These are phyloP conservation scores for Ophiostoma triangulosporum DNA, from an alignment of 2,329 filamentous ascomycete species.

Conservation along the genomic window DNA sequence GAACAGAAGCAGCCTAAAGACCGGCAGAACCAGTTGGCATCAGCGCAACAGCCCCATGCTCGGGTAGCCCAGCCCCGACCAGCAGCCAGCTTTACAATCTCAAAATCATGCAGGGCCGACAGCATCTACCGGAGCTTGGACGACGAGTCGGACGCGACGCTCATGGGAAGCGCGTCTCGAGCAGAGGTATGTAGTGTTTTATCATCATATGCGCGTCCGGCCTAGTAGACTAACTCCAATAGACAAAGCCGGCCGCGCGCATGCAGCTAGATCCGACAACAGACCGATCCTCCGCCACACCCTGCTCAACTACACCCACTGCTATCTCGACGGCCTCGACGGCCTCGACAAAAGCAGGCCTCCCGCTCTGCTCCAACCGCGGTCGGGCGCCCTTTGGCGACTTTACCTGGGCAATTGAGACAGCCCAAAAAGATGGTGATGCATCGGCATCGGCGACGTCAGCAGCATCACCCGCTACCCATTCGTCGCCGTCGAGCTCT, in stretches of 20 bases:
- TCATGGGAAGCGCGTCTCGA: background rate
- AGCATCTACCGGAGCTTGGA: constrained; percentile 9
- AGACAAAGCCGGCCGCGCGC: background rate
- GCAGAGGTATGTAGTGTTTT: background rate
- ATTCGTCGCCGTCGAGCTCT: background rate
- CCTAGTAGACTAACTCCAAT: background rate
- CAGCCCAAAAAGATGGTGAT: constrained; percentile 6
- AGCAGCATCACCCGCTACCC: background rate
- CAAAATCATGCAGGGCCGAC: background rate
- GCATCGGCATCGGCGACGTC: background rate
- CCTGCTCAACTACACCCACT: background rate
- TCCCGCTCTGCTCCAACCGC: constrained; percentile 9
- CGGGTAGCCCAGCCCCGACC: background rate
- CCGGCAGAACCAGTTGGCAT: background rate
- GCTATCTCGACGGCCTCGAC: background rate
- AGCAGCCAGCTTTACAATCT: constrained; percentile 1
- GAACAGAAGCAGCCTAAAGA: background rate
- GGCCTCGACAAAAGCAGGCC: background rate
- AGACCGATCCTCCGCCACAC: background rate
- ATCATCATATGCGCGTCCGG: background rate
- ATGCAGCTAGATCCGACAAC: background rate
- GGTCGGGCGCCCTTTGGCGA: constrained; percentile 10
- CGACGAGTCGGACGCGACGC: background rate
- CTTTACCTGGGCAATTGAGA: constrained; percentile 6
- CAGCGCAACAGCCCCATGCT: background rate